Evolutionary conservation across 495 filamentous ascomycete species (phyloP), one percentile per base, ranked within the genome.

Genomic region (Beverwykella pulmonaria): DNA sequence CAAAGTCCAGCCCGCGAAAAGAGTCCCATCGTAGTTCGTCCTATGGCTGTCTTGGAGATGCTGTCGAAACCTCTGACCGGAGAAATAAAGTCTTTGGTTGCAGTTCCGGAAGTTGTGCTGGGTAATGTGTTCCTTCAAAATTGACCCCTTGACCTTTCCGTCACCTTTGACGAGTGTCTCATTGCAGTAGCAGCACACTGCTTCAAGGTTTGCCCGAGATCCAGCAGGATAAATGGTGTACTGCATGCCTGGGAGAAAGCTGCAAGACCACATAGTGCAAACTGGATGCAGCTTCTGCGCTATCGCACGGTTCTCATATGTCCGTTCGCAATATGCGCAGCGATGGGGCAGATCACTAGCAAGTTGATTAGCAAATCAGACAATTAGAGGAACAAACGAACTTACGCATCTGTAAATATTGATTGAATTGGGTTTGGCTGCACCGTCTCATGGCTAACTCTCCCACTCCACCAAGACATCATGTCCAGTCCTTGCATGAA

Each of bases 201-300:
- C 65, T 46, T 68, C 65, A 6, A 63, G 52, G 23, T 58, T 34
- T 22, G 19, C 29, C 32, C 54, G 5, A 1, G 65, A 32, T 14
- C 65, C 65, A 14, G 59, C 39, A 0, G 65, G 65, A 25, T 63
- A 68, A 1, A 68, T 68, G 2, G 65, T 58, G 32, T 68, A 68
- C 23, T 68, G 65, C 65, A 68, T 68, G 20, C 65, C 65, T 8
- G 59, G 65, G 14, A 68, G 53, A 46, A 68, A 68, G 53, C 59
- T 63, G 46, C 65, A 68, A 2, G 65, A 68, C 65, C 65, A 68
- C 65, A 68, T 68, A 0, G 52, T 68, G 59, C 65, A 68, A 8
- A 53, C 17, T 2, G 65, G 65, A 54, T 68, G 65, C 12, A 59
- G 30, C 59, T 63, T 57, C 47, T 63, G 57, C 17, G 65, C 65